Percentiles rank a stretch among this genome's conserved stretches.
phyloP scores from a whole-genome alignment of 2,329 filamentous ascomycete genomes.

The Sporothrix brasiliensis region DNA sequence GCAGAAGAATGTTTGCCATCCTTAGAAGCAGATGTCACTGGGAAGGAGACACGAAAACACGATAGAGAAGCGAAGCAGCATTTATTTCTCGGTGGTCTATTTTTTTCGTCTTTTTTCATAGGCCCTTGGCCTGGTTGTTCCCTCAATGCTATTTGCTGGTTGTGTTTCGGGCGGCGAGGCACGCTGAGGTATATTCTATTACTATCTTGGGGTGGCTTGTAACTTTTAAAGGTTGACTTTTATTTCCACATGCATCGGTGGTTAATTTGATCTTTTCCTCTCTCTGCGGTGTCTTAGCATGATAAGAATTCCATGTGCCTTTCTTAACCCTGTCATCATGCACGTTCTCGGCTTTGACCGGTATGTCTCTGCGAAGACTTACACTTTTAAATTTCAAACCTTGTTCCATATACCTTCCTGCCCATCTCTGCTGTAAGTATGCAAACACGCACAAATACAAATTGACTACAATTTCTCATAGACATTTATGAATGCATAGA shows the following conservation, averaged over 20 bases:
- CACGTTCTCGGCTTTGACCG: not conserved
- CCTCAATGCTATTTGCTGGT: not conserved
- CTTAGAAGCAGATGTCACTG: not conserved
- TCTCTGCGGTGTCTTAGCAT: not conserved
- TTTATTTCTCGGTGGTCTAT: not conserved
- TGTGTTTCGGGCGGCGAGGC: not conserved
- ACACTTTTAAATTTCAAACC: not conserved
- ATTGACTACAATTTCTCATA: no score
- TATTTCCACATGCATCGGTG: conserved; percentile 4
- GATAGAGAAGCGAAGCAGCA: not conserved
- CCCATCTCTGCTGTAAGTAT: not conserved
- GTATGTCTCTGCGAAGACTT: conserved; percentile 1
- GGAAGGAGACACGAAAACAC: not conserved
- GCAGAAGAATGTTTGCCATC: conserved; percentile 10
- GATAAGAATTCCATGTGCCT: not conserved
- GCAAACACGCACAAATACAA: not conserved
- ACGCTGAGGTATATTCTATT: not conserved
- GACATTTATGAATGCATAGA: not conserved
- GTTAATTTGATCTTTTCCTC: not conserved
- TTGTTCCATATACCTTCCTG: not conserved
- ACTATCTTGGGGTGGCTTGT: not conserved
- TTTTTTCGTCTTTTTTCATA: no score
- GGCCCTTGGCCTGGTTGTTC: not conserved
- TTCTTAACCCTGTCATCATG: not conserved
- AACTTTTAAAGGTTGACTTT: not conserved